phyloP scores from a whole-genome alignment of 768 basidiomycete genomes.

The Psilocybe cubensis region DNA sequence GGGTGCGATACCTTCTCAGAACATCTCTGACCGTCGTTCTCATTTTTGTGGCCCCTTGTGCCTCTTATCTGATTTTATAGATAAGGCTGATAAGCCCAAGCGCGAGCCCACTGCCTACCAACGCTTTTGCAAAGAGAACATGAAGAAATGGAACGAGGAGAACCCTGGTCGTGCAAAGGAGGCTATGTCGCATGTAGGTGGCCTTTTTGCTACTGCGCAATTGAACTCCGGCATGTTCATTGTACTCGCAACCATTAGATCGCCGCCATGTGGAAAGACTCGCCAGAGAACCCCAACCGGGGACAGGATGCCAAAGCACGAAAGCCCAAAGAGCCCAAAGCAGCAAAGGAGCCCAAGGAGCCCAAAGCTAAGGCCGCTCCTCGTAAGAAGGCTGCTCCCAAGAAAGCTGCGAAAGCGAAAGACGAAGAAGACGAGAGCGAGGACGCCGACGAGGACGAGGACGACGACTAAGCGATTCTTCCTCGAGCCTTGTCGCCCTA shows the following conservation, averaged over 20 bases:
- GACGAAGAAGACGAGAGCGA: neutral
- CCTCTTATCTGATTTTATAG: neutral
- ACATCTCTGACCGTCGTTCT: neutral
- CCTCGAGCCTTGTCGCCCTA: neutral
- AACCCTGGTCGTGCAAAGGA: constrained; percentile 57
- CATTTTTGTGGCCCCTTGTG: neutral
- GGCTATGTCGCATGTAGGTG: constrained; percentile 49
- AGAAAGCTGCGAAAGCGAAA: constrained; percentile 2
- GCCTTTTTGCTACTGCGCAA: neutral
- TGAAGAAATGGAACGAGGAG: constrained; percentile 59
- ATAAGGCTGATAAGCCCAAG: constrained; percentile 47
- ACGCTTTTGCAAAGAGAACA: constrained; percentile 55
- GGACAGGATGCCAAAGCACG: constrained; percentile 53
- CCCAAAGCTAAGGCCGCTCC: constrained; percentile 18
- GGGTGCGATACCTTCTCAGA: constrained; percentile 23
- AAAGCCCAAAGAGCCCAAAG: constrained; percentile 33
- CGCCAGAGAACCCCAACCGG: constrained; percentile 67
- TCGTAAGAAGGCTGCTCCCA: neutral
- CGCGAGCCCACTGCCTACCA: constrained; percentile 65
- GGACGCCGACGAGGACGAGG: neutral
- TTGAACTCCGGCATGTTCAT: constrained; percentile 3
- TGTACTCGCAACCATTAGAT: constrained; percentile 43
- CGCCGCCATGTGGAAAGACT: constrained; percentile 56
- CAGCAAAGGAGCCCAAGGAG: constrained; percentile 21
- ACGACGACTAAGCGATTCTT: neutral